Evolutionary conservation across 2,329 filamentous ascomycete genomes (phyloP).

Genomic region (Aspergillus sp.): DNA sequence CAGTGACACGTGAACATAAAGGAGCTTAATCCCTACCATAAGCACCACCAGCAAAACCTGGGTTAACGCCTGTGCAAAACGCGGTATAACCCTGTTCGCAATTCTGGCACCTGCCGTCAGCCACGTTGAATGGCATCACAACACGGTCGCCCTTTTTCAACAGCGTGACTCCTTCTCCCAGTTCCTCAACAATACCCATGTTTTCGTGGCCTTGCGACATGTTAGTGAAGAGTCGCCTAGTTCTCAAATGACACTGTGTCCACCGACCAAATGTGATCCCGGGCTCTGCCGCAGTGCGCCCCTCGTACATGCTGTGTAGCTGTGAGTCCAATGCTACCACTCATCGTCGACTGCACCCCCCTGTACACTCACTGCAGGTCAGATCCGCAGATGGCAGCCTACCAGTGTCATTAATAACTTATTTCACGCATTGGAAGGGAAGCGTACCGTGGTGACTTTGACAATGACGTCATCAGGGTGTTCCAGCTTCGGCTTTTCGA

Average conservation of each 20-base stretch:
- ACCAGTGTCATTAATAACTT: not conserved
- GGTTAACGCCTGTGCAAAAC: conserved; percentile 65
- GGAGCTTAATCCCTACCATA: conserved; percentile 42
- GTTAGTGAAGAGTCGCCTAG: not conserved
- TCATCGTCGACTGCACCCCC: conserved; percentile 19
- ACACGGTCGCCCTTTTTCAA: conserved; percentile 64
- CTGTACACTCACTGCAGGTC: conserved; percentile 41
- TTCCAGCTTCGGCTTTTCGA: conserved; percentile 58
- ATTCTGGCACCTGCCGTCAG: conserved; percentile 62
- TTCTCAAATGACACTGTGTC: not conserved
- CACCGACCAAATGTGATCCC: conserved; percentile 59
- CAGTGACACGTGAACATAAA: conserved; percentile 20
- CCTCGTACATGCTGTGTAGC: conserved; percentile 58
- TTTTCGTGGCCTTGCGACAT: conserved; percentile 52
- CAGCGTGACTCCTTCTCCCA: conserved; percentile 59
- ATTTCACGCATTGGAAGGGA: conserved; percentile 1
- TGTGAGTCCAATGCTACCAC: conserved; percentile 34
- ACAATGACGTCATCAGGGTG: conserved; percentile 66
- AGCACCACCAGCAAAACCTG: conserved; percentile 59
- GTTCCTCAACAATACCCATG: conserved; percentile 58
- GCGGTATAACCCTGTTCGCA: conserved; percentile 65
- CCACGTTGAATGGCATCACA: conserved; percentile 66
- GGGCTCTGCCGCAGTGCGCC: conserved; percentile 60
- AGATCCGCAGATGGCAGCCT: conserved; percentile 55
- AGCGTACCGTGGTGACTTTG: conserved; percentile 62